Conservation (phyloP, 2,329 filamentous ascomycete genomes). For the Penicillium sp. region DNA sequence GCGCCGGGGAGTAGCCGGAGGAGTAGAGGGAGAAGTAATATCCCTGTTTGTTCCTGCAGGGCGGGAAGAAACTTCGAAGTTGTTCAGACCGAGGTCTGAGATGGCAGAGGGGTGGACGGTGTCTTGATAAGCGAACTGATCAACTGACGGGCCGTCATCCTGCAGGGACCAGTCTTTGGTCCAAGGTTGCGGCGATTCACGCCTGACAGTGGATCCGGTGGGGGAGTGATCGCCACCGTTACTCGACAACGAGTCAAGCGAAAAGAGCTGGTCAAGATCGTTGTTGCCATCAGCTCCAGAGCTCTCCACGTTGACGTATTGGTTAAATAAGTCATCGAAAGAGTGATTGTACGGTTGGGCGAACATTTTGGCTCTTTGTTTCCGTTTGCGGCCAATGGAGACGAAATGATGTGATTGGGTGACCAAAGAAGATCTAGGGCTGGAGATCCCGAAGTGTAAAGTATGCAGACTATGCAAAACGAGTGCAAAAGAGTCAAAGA, state of each 20-base stretch:
- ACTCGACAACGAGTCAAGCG: constrained; percentile 48
- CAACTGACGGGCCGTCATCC: constrained; percentile 44
- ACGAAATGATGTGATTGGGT: constrained; percentile 32
- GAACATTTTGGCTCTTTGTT: constrained; percentile 52
- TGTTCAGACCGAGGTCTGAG: constrained; percentile 29
- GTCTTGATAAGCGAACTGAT: constrained; percentile 35
- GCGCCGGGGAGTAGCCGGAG: constrained; percentile 36
- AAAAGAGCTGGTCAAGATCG: constrained; percentile 51
- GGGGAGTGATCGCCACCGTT: constrained; percentile 50
- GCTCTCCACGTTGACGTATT: constrained; percentile 58
- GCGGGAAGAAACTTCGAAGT: constrained; percentile 31
- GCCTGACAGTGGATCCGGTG: constrained; percentile 46
- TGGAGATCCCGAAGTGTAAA: constrained; percentile 19
- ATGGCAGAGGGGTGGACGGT: constrained; percentile 37
- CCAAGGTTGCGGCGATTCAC: constrained; percentile 49
- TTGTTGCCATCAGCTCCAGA: constrained; percentile 47
- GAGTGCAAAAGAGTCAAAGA: constrained; percentile 7
- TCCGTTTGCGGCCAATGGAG: constrained; percentile 37
- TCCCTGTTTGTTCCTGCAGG: constrained; percentile 19
- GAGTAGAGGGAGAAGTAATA: constrained; percentile 34
- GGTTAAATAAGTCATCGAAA: constrained; percentile 59
- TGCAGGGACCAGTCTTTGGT: constrained; percentile 51
- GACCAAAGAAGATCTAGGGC: constrained; percentile 19
- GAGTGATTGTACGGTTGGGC: constrained; percentile 48
- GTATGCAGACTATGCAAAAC: constrained; percentile 20